Base-by-base conservation (phyloP, 306 rosid species). In the Castanospermum australe region DNA sequence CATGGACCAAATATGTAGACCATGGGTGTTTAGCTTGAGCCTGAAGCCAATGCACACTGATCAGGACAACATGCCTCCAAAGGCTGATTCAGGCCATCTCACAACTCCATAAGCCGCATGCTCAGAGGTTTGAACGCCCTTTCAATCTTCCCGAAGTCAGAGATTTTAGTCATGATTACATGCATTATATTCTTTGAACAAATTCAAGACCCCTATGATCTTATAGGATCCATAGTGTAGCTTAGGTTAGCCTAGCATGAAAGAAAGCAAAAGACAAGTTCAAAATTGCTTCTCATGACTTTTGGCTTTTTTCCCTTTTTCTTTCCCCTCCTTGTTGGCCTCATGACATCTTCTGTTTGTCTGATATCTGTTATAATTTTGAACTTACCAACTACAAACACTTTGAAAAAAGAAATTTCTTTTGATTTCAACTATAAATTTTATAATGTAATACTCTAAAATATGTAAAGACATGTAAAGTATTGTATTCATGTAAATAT, bases 191-290 rank as follows among this genome's bases (percentile, higher is more conserved):
- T 67, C 42, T 47, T 25, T 78, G 69, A 47, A 52, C 52, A 38
- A 70, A 65, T 33, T 68, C 54, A 81, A 75, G 7, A 20, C 24
- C 38, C 70, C 63, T 50, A 33, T 76, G 30, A 64, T 32, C 57
- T 41, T 66, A 51, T 47, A 59, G 77, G 62, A 22, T 63, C 42
- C 38, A 20, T 80, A 21, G 71, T 57, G 44, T 74, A 67, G 80
- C 25, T 21, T 75, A 42, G 75, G 11, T 30, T 76, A 81, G 86
- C 78, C 44, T 71, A 32, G 67, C 84, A 82, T 78, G 77, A 73
- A 83, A 75, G 41, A 35, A 64, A 51, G 57, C 77, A 70, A 81
- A 83, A 80, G 75, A 36, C 44, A 67, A 81, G 50, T 35, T 76
- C 20, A 65, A 84, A 80, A 38, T 75, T 80, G 73, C 56, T 54